A percentile compares a stretch with the other conserved stretches of the same genome.
Evolutionary conservation across 306 rosid genomes (phyloP).

Genomic region (Cicer chorassanicum): DNA sequence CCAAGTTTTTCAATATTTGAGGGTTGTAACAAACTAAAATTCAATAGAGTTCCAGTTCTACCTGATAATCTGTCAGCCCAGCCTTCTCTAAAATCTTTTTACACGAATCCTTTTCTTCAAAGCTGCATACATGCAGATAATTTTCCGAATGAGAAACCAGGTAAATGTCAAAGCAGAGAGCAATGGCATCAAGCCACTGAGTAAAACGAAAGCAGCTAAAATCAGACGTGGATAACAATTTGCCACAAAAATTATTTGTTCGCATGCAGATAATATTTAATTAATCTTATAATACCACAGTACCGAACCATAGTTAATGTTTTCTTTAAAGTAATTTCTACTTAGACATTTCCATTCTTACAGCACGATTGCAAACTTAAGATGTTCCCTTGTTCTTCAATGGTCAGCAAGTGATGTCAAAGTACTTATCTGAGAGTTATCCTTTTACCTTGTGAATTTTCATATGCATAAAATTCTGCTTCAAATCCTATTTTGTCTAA

Average conservation of each 20-base stretch:
- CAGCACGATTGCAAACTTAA: not conserved
- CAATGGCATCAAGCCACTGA: conserved; percentile 33
- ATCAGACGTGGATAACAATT: not conserved
- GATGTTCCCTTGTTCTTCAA: no score
- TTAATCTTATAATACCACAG: not conserved
- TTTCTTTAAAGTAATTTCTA: not conserved
- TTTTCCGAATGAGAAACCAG: conserved; percentile 45
- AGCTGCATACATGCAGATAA: conserved; percentile 58
- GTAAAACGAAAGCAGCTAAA: conserved; percentile 2
- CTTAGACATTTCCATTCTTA: not conserved
- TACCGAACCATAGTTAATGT: not conserved
- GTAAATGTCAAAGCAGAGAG: conserved; percentile 39
- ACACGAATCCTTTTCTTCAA: conserved; percentile 70
- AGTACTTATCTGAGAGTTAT: not conserved
- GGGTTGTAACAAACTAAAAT: conserved; percentile 12
- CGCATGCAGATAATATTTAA: not conserved
- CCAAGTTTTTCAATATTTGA: not conserved
- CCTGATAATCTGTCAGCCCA: conserved; percentile 85
- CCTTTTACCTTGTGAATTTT: not conserved
- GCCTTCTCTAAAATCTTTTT: conserved; percentile 68
- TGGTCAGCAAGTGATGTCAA: no score
- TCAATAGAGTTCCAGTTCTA: conserved; percentile 46
- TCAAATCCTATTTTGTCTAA: not conserved
- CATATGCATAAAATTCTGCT: not conserved
- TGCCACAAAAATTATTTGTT: not conserved